phyloP scores from a whole-genome alignment of 805 yeast genomes.

The Yarrowia phangngaensis region DNA sequence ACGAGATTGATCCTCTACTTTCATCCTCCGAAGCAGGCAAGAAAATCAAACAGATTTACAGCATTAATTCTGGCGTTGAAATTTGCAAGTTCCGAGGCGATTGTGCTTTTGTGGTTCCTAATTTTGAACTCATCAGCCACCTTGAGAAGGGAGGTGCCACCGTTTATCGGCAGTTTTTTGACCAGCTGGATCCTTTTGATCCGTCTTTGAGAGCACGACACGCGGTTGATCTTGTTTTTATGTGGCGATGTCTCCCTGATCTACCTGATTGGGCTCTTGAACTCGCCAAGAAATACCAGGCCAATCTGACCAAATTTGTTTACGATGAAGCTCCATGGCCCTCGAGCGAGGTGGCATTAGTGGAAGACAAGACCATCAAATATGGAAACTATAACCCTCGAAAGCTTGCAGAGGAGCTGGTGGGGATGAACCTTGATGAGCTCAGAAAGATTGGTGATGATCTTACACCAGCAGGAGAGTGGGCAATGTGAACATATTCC shows the following conservation, averaged over 20 bases:
- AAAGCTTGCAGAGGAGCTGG: slow-evolving; percentile 12
- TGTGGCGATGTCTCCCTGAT: slow-evolving; percentile 34
- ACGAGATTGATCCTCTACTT: slow-evolving; percentile 4
- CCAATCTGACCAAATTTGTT: slow-evolving; percentile 34
- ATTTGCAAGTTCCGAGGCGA: slow-evolving; percentile 25
- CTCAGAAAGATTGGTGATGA: slow-evolving; percentile 6
- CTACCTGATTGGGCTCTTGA: slow-evolving; percentile 28
- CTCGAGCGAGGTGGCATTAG: slow-evolving; percentile 20
- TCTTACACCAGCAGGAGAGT: slow-evolving; percentile 7
- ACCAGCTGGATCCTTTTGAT: slow-evolving; percentile 36
- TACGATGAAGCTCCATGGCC: slow-evolving; percentile 37
- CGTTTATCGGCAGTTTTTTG: slow-evolving; percentile 37
- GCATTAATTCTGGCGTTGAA: not conserved
- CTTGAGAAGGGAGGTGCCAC: slow-evolving; percentile 19
- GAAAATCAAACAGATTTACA: slow-evolving; percentile 9
- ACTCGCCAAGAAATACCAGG: slow-evolving; percentile 33
- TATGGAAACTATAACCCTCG: slow-evolving; percentile 12
- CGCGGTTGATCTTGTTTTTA: slow-evolving; percentile 39
- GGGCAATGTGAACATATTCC: no score
- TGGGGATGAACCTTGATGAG: not conserved
- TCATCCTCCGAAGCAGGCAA: slow-evolving; percentile 2
- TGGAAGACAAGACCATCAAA: slow-evolving; percentile 5
- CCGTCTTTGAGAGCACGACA: slow-evolving; percentile 37
- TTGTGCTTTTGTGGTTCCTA: slow-evolving; percentile 2
- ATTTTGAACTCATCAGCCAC: not conserved